Evolutionary conservation across 345 rosid genomes (phyloP).

Genomic region (Passiflora organensis): DNA sequence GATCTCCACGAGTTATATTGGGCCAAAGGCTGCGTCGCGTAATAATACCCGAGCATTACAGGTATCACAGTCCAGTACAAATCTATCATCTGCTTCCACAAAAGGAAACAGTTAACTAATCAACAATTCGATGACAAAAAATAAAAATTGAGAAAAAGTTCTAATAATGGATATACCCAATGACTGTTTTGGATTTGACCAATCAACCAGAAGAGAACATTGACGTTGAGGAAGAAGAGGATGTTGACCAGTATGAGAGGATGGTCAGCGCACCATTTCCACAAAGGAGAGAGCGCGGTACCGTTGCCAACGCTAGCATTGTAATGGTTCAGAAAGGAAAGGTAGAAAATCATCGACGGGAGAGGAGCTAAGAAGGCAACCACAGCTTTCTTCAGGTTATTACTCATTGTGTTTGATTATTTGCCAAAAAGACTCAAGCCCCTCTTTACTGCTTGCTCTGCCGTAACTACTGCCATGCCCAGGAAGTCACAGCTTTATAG

Average conservation of each 20-base stretch:
- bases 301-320: conserved; percentile 4
- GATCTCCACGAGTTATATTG: conserved; percentile 65
- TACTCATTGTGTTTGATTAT: conserved; percentile 27
- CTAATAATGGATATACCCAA: conserved; percentile 48
- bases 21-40: conserved; percentile 61
- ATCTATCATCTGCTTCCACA: conserved; percentile 68
- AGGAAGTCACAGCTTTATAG: conserved; percentile 1
- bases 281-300: conserved; percentile 28
- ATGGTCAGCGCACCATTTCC: conserved; percentile 71
- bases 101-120: conserved; percentile 5
- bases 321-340: conserved; percentile 46
- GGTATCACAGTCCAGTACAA: conserved; percentile 94
- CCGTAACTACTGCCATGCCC: background rate
- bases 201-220: conserved; percentile 83
- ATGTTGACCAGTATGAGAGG: conserved; percentile 73
- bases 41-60: conserved; percentile 71
- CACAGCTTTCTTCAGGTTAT: conserved; percentile 52
- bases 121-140: background rate
- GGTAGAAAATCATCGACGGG: conserved; percentile 66
- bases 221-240: conserved; percentile 90
- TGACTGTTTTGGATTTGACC: conserved; percentile 68
- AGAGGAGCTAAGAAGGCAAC: conserved; percentile 65
- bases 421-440: too few relatives aligned
- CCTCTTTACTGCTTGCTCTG: too few relatives aligned
- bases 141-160: background rate